Evolutionary conservation across 768 basidiomycete genomes (phyloP), one percentile per base, ranked within the genome.

Genomic region (Xerocomellus amylosporus): DNA sequence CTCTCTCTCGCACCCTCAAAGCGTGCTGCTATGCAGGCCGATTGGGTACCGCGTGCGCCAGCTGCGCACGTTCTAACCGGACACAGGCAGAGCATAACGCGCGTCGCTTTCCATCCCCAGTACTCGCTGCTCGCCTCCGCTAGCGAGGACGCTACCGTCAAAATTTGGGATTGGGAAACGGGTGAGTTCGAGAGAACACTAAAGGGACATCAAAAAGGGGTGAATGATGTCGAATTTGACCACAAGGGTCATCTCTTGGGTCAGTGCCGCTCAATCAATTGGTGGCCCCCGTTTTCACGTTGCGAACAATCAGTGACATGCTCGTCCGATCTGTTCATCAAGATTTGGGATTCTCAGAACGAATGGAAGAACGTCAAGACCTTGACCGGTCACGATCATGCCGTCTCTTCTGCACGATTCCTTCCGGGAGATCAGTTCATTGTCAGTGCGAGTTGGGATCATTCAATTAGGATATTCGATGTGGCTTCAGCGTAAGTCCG

Each of bases 131-230:
- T 95, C 41, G 93, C 88, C 20, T 88, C 86, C 37, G 90, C 90
- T 14, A 92, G 90, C 61, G 92, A 93, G 66, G 93, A 96, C 66
- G 80, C 90, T 47, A 93, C 86, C 1, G 80, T 95, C 61, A 95
- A 95, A 77, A 85, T 95, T 44, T 95, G 93, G 93, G 93, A 96
- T 64, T 96, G 93, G 93, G 93, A 96, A 69, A 88, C 89, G 30
- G 93, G 93, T 39, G 93, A 95, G 62, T 89, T 93, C 68, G 93
- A 96, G 71, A 75, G 91, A 59, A 95, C 93, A 10, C 71, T 95
- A 54, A 95, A 94, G 71, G 90, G 93, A 8, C 93, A 96, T 74
- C 95, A 93, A 33, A 91, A 90, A 68, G 83, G 87, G 19, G 86
- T 95, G 28, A 84, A 83, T 68, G 93, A 94, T 72, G 84, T 90